phyloP scores from a whole-genome alignment of 805 yeast species.

The Ogataea corticis region DNA sequence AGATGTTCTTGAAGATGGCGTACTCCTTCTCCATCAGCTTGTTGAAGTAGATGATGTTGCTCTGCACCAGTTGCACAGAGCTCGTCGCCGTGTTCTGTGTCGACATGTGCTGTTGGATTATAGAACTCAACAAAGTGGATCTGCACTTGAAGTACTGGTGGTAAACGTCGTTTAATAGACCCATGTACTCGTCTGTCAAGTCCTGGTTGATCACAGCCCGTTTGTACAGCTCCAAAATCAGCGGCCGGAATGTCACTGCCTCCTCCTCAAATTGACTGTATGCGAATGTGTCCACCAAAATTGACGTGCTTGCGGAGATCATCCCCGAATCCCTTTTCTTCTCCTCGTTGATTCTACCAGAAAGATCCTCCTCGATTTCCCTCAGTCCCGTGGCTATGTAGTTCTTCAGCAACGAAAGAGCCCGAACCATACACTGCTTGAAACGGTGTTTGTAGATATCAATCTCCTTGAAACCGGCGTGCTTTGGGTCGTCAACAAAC shows the following conservation, averaged over 20 bases:
- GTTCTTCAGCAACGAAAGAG: constrained; percentile 71
- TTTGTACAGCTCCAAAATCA: constrained; percentile 30
- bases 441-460: constrained; percentile 71
- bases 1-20: constrained; percentile 55
- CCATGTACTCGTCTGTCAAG: constrained; percentile 51
- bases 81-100: constrained; percentile 30
- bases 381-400: constrained; percentile 53
- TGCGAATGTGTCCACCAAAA: constrained; percentile 61
- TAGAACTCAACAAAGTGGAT: constrained; percentile 44
- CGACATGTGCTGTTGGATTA: constrained; percentile 30
- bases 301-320: constrained; percentile 26
- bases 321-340: constrained; percentile 16
- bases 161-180: constrained; percentile 66
- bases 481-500: constrained; percentile 55
- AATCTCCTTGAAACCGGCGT: constrained; percentile 58
- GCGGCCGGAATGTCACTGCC: constrained; percentile 16
- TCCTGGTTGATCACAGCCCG: constrained; percentile 23
- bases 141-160: constrained; percentile 64
- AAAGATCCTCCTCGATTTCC: constrained; percentile 30
- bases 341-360: constrained; percentile 21
- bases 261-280: constrained; percentile 60
- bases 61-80: constrained; percentile 62
- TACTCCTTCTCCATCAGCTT: constrained; percentile 63
- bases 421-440: constrained; percentile 80
- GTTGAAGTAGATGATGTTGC: constrained; percentile 58